Evolutionary conservation across 2,329 filamentous ascomycete genomes (phyloP).

Genomic region (Seiridium unicorne): DNA sequence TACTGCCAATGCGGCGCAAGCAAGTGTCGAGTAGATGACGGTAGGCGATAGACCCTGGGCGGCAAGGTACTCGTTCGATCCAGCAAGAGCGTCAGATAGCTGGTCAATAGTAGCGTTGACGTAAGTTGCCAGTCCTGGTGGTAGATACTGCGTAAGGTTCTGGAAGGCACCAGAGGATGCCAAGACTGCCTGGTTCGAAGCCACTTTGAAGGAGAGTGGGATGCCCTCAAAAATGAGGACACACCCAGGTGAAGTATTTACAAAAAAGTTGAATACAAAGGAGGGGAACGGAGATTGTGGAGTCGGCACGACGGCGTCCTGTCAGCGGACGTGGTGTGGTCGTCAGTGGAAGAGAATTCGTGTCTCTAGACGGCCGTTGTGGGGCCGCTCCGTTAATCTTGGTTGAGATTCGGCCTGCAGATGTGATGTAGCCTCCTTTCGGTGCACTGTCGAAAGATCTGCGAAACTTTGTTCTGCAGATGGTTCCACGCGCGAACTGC

Average conservation of each 20-base stretch:
- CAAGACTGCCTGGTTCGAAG: conserved; percentile 56
- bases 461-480: neutral
- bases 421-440: neutral
- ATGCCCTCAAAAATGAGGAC: conserved; percentile 34
- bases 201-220: conserved; percentile 54
- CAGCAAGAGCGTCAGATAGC: conserved; percentile 45
- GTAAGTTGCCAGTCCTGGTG: conserved; percentile 48
- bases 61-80: conserved; percentile 51
- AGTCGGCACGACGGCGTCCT: conserved; percentile 2
- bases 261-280: neutral
- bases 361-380: neutral
- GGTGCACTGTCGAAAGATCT: neutral
- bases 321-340: neutral
- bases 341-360: neutral
- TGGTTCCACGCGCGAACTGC: neutral
- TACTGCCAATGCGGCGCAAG: conserved; percentile 45
- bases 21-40: conserved; percentile 49
- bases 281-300: conserved; percentile 5
- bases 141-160: conserved; percentile 53
- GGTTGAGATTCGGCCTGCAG: neutral
- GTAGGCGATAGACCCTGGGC: conserved; percentile 49
- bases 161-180: conserved; percentile 64
- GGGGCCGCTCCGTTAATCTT: conserved; percentile 4
- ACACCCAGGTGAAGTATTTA: conserved; percentile 26
- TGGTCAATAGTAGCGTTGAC: conserved; percentile 51